phyloP scores from a whole-genome alignment of 2,329 filamentous ascomycete genomes.

The Clathrospora elynae region DNA sequence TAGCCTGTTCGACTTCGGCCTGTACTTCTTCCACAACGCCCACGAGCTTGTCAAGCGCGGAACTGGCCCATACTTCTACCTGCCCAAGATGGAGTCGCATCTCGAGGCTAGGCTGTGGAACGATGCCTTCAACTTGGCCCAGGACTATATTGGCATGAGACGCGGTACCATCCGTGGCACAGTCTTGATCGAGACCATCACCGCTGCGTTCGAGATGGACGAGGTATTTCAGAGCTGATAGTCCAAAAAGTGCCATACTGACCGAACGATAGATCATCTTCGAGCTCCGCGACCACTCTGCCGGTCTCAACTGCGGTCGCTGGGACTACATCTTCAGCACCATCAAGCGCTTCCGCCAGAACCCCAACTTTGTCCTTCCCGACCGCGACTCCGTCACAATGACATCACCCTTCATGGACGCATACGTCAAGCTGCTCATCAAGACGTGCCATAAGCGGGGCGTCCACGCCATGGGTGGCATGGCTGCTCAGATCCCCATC shows the following conservation, averaged over 20 bases:
- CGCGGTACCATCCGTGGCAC: slow-evolving; percentile 93
- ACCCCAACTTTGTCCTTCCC: slow-evolving; percentile 89
- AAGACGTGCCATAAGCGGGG: slow-evolving; percentile 96
- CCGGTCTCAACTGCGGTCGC: slow-evolving; percentile 95
- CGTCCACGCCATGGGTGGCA: slow-evolving; percentile 98
- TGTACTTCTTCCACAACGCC: slow-evolving; percentile 99
- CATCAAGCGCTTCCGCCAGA: slow-evolving; percentile 99
- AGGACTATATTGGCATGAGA: slow-evolving; percentile 88
- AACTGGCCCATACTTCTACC: slow-evolving; percentile 93
- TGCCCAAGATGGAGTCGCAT: slow-evolving; percentile 97
- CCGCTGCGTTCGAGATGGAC: slow-evolving; percentile 99
- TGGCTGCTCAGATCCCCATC: slow-evolving; percentile 98
- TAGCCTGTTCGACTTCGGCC: slow-evolving; percentile 92
- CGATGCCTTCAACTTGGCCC: slow-evolving; percentile 92
- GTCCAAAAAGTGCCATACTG: slow-evolving; percentile 9
- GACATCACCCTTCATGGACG: slow-evolving; percentile 98
- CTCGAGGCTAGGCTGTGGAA: slow-evolving; percentile 98
- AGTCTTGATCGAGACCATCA: slow-evolving; percentile 96
- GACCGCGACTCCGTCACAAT: slow-evolving; percentile 92
- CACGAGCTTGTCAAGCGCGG: slow-evolving; percentile 83
- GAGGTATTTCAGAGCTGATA: slow-evolving; percentile 58
- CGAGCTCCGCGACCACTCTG: slow-evolving; percentile 94
- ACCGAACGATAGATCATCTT: slow-evolving; percentile 76
- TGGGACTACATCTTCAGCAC: slow-evolving; percentile 99
- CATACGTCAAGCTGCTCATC: slow-evolving; percentile 95